These are phyloP conservation scores for Colletotrichum lindemuthianum DNA, from an alignment of 2,329 filamentous ascomycete species.

Conservation along the genomic window DNA sequence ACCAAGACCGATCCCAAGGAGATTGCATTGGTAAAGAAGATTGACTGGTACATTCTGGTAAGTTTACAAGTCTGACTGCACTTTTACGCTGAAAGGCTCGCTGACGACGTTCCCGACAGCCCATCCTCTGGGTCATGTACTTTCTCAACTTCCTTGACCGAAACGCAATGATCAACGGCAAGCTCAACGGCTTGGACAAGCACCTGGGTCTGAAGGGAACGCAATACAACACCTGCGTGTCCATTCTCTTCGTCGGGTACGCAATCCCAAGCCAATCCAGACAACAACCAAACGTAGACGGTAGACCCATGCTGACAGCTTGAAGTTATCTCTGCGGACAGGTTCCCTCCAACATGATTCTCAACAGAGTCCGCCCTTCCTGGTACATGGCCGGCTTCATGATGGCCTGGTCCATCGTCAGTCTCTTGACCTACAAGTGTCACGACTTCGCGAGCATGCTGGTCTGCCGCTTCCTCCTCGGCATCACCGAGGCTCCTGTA, in stretches of 20 bases:
- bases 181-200: conserved; percentile 41
- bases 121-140: conserved; percentile 39
- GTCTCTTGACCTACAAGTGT: conserved; percentile 36
- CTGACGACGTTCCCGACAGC: background rate
- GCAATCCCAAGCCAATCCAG: background rate
- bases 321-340: conserved; percentile 34
- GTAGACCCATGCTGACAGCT: background rate
- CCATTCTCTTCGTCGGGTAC: conserved; percentile 35
- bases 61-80: background rate
- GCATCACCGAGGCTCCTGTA: conserved; percentile 36
- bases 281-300: background rate
- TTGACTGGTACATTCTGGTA: conserved; percentile 48
- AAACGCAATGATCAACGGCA: conserved; percentile 44
- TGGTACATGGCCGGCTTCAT: conserved; percentile 37
- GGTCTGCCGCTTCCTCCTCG: conserved; percentile 35
- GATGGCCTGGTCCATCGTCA: conserved; percentile 36
- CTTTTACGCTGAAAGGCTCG: rapidly evolving
- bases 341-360: conserved; percentile 48
- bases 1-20: conserved; percentile 52
- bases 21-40: conserved; percentile 47
- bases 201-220: conserved; percentile 42
- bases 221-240: conserved; percentile 44
- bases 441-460: conserved; percentile 31
- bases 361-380: conserved; percentile 42
- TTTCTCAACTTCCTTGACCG: conserved; percentile 42